Percentiles rank a stretch among this genome's conserved stretches.
These are phyloP conservation scores for Avena eriantha DNA, from an alignment of 176 grass and related monocot genomes.

Conservation along the genomic window DNA sequence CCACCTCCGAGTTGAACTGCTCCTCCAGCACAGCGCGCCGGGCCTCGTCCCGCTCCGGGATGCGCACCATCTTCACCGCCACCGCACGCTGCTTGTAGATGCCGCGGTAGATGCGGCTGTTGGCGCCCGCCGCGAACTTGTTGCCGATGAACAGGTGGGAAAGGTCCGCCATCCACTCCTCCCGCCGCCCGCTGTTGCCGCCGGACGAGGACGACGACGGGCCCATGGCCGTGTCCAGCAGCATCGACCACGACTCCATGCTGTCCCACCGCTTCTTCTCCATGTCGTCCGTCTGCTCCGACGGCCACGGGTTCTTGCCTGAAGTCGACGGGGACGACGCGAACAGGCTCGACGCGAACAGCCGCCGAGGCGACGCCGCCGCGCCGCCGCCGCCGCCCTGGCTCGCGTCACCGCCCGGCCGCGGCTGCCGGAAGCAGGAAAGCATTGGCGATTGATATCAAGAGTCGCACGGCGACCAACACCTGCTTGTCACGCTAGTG, in stretches of 20 bases:
- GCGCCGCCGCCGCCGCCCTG: constrained; percentile 29
- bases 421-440: constrained; percentile 61
- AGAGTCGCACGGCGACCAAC: background rate
- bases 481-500: background rate
- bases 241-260: constrained; percentile 68
- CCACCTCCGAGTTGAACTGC: constrained; percentile 97
- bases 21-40: constrained; percentile 68
- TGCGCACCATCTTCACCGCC: constrained; percentile 93
- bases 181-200: constrained; percentile 47
- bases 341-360: constrained; percentile 48
- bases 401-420: constrained; percentile 46
- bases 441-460: constrained; percentile 40
- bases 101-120: constrained; percentile 95
- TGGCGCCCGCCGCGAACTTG: constrained; percentile 94
- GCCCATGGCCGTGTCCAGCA: constrained; percentile 17
- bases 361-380: constrained; percentile 22
- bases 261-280: constrained; percentile 99
- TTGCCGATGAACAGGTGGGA: constrained; percentile 97
- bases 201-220: constrained; percentile 18
- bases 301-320: constrained; percentile 37
- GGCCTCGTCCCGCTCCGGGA: constrained; percentile 92
- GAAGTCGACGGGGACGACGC: constrained; percentile 47
- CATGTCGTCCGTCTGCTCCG: constrained; percentile 87
- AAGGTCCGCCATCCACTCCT: constrained; percentile 99
- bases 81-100: constrained; percentile 97